phyloP scores from a whole-genome alignment of 2,329 filamentous ascomycete genomes.

The Ophiobolus disseminans region DNA sequence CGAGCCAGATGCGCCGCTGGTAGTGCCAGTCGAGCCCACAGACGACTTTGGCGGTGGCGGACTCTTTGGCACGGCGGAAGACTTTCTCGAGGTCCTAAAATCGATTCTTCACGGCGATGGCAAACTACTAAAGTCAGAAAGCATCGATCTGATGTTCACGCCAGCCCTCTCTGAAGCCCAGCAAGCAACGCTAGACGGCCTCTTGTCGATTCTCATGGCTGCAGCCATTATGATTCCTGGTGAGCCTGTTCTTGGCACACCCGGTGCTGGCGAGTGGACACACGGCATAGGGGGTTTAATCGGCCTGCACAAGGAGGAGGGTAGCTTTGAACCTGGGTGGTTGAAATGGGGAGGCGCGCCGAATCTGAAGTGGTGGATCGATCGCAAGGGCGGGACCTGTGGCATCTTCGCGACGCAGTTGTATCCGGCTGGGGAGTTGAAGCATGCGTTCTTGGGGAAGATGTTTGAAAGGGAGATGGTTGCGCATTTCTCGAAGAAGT shows the following conservation, averaged over 20 bases:
- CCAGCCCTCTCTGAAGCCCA: slow-evolving; percentile 12
- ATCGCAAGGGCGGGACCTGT: slow-evolving; percentile 30
- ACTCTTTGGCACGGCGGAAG: slow-evolving; percentile 24
- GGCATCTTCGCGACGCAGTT: slow-evolving; percentile 37
- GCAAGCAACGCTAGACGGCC: slow-evolving; percentile 9
- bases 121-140: slow-evolving; percentile 20
- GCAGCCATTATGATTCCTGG: slow-evolving; percentile 26
- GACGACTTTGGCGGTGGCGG: slow-evolving; percentile 30
- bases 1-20: background rate
- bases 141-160: slow-evolving; percentile 21
- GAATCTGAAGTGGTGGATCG: slow-evolving; percentile 37
- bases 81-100: slow-evolving; percentile 29
- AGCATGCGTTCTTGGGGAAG: slow-evolving; percentile 19
- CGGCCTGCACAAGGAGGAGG: slow-evolving; percentile 18
- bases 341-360: slow-evolving; percentile 33
- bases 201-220: slow-evolving; percentile 7
- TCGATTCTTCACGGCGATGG: slow-evolving; percentile 26
- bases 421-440: slow-evolving; percentile 28
- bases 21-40: slow-evolving; percentile 9
- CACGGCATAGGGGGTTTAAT: slow-evolving; percentile 21
- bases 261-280: slow-evolving; percentile 19
- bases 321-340: slow-evolving; percentile 17
- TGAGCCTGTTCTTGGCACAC: slow-evolving; percentile 15
- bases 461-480: slow-evolving; percentile 30
- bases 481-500: background rate